phyloP scores from a whole-genome alignment of 1,284 basidiomycete species.

The Meripilus lineatus region DNA sequence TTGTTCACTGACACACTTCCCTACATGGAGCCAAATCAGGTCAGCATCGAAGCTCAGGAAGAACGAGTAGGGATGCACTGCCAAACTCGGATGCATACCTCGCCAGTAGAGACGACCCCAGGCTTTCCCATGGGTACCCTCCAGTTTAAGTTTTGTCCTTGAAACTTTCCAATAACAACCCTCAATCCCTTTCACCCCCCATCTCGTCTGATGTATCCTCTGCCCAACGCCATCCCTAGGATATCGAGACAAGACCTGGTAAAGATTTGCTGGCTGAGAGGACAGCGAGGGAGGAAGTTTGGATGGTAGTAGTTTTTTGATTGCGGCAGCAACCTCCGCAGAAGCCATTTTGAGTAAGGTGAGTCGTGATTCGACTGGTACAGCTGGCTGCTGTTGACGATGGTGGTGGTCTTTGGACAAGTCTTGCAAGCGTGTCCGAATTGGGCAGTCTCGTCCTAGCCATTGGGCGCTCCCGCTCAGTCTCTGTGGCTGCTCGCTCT shows the following conservation, averaged over 20 bases:
- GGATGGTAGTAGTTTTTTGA: slow-evolving; percentile 50
- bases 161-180: slow-evolving; percentile 73
- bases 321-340: slow-evolving; percentile 31
- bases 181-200: slow-evolving; percentile 62
- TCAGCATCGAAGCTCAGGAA: not conserved
- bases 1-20: slow-evolving; percentile 41
- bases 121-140: slow-evolving; percentile 70
- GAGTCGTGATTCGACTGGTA: too few relatives aligned
- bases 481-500: not conserved
- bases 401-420: too few relatives aligned
- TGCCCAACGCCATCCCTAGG: slow-evolving; percentile 64
- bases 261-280: slow-evolving; percentile 54
- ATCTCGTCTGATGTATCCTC: slow-evolving; percentile 65
- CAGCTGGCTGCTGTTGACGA: too few relatives aligned
- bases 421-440: too few relatives aligned
- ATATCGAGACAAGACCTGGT: slow-evolving; percentile 63
- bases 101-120: slow-evolving; percentile 76
- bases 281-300: slow-evolving; percentile 54
- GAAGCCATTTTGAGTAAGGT: slow-evolving; percentile 16
- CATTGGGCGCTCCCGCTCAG: too few relatives aligned
- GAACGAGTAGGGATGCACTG: too few relatives aligned
- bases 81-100: slow-evolving; percentile 43
- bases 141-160: slow-evolving; percentile 57
- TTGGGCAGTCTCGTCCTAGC: too few relatives aligned
- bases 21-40: slow-evolving; percentile 27